Evolutionary conservation across 1,284 basidiomycete species (phyloP).

Genomic region (Cutaneotrichosporon cavernicola): DNA sequence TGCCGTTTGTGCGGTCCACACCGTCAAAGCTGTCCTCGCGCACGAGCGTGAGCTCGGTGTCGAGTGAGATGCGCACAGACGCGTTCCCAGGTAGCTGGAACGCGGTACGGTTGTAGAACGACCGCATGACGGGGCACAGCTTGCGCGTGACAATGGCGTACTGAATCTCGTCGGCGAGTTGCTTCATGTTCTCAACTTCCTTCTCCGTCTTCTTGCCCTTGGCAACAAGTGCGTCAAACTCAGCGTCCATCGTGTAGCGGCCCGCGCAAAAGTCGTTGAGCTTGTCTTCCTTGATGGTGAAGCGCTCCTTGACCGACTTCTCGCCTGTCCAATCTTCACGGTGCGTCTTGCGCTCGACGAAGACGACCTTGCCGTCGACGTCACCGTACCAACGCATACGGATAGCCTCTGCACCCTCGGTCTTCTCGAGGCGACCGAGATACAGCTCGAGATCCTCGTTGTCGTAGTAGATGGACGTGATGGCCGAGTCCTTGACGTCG

Average conservation of each 20-base stretch:
- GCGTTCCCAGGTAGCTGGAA: conserved; percentile 99
- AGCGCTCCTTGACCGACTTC: conserved; percentile 97
- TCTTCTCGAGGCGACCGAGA: conserved; percentile 95
- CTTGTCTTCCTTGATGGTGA: conserved; percentile 92
- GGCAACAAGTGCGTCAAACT: conserved; percentile 82
- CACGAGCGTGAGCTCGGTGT: conserved; percentile 91
- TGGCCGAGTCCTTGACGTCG: conserved; percentile 77
- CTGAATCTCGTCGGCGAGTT: conserved; percentile 94
- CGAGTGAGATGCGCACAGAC: conserved; percentile 94
- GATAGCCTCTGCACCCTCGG: conserved; percentile 95
- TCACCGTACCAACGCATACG: conserved; percentile 99
- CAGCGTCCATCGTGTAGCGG: conserved; percentile 89
- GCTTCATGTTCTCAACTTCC: conserved; percentile 93
- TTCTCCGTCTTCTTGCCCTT: conserved; percentile 93
- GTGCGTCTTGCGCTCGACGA: conserved; percentile 98
- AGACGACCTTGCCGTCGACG: conserved; percentile 73
- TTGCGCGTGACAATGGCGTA: conserved; percentile 84
- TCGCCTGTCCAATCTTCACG: conserved; percentile 99
- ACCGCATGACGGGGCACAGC: conserved; percentile 87
- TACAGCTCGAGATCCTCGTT: conserved; percentile 97
- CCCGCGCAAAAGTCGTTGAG: conserved; percentile 90
- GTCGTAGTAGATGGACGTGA: conserved; percentile 63
- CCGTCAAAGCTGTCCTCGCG: conserved; percentile 98
- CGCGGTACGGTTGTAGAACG: conserved; percentile 99
- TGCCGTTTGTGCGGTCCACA: conserved; percentile 68